Conservation (phyloP, 2,329 filamentous ascomycete genomes). For the Hypoxylon sp. region DNA sequence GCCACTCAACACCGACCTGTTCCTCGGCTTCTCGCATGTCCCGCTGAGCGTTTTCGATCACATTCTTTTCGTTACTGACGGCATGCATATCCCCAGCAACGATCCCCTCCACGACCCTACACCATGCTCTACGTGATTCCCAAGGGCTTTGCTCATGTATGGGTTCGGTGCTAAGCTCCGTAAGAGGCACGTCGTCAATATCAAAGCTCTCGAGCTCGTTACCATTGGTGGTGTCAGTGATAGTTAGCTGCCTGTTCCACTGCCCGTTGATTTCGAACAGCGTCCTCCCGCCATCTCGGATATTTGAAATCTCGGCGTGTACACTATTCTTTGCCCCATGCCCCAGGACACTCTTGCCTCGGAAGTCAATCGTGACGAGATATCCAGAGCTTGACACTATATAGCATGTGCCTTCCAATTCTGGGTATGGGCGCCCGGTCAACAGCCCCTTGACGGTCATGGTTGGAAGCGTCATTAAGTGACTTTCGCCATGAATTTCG, state of each 20-base stretch:
- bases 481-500: slow-evolving; percentile 55
- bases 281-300: slow-evolving; percentile 28
- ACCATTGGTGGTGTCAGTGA: slow-evolving; percentile 40
- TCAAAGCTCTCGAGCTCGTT: slow-evolving; percentile 40
- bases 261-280: slow-evolving; percentile 53
- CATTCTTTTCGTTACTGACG: slow-evolving; percentile 39
- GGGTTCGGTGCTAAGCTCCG: slow-evolving; percentile 25
- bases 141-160: slow-evolving; percentile 45
- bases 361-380: slow-evolving; percentile 48
- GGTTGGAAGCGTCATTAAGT: slow-evolving; percentile 50
- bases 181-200: slow-evolving; percentile 42
- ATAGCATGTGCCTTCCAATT: slow-evolving; percentile 50
- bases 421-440: slow-evolving; percentile 45
- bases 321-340: slow-evolving; percentile 45
- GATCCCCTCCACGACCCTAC: slow-evolving; percentile 42
- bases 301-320: slow-evolving; percentile 44
- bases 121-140: slow-evolving; percentile 50
- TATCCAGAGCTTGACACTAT: slow-evolving; percentile 51
- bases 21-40: slow-evolving; percentile 45
- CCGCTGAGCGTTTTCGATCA: slow-evolving; percentile 48
- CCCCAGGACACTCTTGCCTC: slow-evolving; percentile 38
- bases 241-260: slow-evolving; percentile 48
- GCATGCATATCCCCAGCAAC: slow-evolving; percentile 36
- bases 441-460: slow-evolving; percentile 47
- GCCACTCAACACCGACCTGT: slow-evolving; percentile 43